Conservation (phyloP, 257 asterid genomes). For the Plectranthus barbatus region DNA sequence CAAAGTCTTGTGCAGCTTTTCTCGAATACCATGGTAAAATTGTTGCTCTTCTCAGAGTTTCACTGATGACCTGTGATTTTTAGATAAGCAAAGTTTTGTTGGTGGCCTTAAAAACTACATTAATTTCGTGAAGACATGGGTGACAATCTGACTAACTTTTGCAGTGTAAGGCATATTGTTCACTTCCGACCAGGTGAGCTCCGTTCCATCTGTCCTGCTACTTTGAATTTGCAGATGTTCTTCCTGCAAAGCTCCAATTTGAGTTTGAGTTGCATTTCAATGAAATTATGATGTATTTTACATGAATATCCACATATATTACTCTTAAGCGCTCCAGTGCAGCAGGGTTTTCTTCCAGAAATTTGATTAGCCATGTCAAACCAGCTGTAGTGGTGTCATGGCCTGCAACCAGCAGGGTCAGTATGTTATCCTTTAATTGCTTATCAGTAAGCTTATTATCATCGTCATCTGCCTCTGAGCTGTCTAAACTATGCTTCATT, state of each 20-base stretch:
- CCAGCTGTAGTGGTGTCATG: conserved; percentile 91
- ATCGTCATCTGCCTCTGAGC: conserved; percentile 43
- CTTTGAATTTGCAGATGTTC: conserved; percentile 57
- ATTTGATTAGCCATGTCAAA: conserved; percentile 71
- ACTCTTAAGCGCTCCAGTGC: conserved; percentile 63
- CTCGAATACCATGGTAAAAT: conserved; percentile 83
- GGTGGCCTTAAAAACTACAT: neutral
- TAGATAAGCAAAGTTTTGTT: neutral
- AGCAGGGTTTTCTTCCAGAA: conserved; percentile 60
- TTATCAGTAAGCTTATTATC: conserved; percentile 72
- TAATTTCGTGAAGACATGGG: neutral
- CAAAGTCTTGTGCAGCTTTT: conserved; percentile 84
- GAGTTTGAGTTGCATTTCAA: neutral
- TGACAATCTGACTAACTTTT: conserved; percentile 37
- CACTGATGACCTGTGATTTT: conserved; percentile 51
- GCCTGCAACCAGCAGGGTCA: conserved; percentile 77
- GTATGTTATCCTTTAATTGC: conserved; percentile 73
- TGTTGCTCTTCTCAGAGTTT: conserved; percentile 80
- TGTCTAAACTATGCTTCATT: conserved; percentile 44
- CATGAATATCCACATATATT: conserved; percentile 5
- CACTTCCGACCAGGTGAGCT: conserved; percentile 75
- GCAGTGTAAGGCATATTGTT: conserved; percentile 70
- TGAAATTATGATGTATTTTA: neutral
- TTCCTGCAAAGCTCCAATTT: conserved; percentile 34
- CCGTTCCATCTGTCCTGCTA: conserved; percentile 35